Evolutionary conservation across 192 early-diverging fungal genomes (phyloP), one percentile per base, ranked within the genome.

Genomic region (Lunasporangiospora selenospora): DNA sequence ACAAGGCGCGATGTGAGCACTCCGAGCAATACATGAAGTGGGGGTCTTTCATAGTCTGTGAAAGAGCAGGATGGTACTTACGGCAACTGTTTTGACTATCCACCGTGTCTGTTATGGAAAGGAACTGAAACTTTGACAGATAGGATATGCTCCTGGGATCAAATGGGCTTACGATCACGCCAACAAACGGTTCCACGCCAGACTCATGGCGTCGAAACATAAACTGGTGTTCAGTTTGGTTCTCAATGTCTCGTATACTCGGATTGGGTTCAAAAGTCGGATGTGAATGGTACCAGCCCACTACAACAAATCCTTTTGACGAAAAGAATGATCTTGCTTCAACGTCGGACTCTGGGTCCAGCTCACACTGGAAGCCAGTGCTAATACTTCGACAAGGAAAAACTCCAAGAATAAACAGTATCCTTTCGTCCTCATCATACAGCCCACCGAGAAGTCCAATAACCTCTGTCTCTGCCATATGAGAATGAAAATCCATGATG

Each of bases 221-320:
- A 65, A 80, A 27, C 84, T 98, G 96, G 80, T 98, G 93, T 2
- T 84, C 81, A 44, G 81, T 83, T 79, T 98, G 95, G 57, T 89
- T 97, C 75, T 93, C 91, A 59, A 96, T 90, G 67, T 98, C 96
- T 64, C 93, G 84, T 13, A 95, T 85, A 42, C 89, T 92, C 33
- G 96, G 96, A 36, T 86, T 87, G 5, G 95, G 89, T 37, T 93
- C 92, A 61, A 98, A 98, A 0, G 92, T 91, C 31, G 96, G 95
- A 75, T 98, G 96, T 33, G 94, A 96, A 70, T 98, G 96, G 80
- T 95, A 98, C 96, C 96, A 98, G 47, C 95, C 95, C 30, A 97
- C 93, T 1, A 92, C 90, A 19, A 67, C 67, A 45, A 83, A 81
- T 0, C 85, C 84, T 60, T 80, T 76, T 6, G 65, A 67, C 0